Percentiles rank a stretch among this genome's conserved stretches.
Evolutionary conservation across 1,139 yeast genomes (phyloP).

Genomic region (Candida buenavistaensis): DNA sequence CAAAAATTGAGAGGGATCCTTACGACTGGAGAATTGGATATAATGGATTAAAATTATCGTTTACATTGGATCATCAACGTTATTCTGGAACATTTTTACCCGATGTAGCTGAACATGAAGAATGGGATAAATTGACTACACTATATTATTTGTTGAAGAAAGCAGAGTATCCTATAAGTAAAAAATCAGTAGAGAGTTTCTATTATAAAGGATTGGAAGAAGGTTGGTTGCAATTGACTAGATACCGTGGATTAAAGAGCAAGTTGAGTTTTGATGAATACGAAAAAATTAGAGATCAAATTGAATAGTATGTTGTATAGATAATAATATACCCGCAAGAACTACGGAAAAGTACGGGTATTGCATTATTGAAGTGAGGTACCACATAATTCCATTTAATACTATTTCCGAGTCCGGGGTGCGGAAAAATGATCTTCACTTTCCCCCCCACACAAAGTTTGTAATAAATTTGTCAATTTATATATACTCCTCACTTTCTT

Average conservation of each 20-base stretch:
- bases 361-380: too few relatives aligned
- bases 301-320: conserved; percentile 1
- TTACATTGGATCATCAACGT: conserved; percentile 33
- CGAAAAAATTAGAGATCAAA: conserved; percentile 14
- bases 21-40: conserved; percentile 78
- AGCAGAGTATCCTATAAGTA: conserved; percentile 47
- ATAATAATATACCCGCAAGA: too few relatives aligned
- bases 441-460: conserved; percentile 1
- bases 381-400: conserved; percentile 5
- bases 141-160: conserved; percentile 68
- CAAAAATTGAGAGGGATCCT: conserved; percentile 40
- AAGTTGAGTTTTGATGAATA: conserved; percentile 29
- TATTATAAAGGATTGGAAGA: conserved; percentile 31
- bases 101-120: conserved; percentile 86
- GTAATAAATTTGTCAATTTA: neutral
- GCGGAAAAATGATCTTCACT: conserved; percentile 1
- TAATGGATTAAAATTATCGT: conserved; percentile 73
- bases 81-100: conserved; percentile 85
- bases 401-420: conserved; percentile 2
- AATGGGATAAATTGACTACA: conserved; percentile 77
- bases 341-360: too few relatives aligned
- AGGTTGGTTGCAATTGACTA: conserved; percentile 37
- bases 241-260: conserved; percentile 41
- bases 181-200: conserved; percentile 22
- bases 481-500: neutral